Conservation (phyloP, 2,329 filamentous ascomycete species). For the Aspergillus sp. region DNA sequence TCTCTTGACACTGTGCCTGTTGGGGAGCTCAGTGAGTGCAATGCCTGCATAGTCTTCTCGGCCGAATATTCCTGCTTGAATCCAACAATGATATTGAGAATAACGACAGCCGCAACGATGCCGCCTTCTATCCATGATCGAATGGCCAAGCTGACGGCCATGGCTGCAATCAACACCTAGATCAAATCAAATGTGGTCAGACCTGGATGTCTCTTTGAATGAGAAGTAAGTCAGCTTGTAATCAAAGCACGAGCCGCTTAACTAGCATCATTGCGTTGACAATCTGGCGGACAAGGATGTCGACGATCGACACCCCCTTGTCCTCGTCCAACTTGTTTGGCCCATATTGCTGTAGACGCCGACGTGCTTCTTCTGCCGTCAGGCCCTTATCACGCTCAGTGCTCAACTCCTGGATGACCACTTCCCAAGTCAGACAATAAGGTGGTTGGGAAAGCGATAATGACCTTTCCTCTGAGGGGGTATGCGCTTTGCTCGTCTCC, state of each 20-base stretch:
- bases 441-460: slow-evolving; percentile 56
- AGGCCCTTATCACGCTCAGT: slow-evolving; percentile 57
- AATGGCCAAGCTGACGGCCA: slow-evolving; percentile 59
- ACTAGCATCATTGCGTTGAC: slow-evolving; percentile 68
- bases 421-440: slow-evolving; percentile 54
- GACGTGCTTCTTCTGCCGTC: slow-evolving; percentile 49
- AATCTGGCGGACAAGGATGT: slow-evolving; percentile 62
- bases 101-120: slow-evolving; percentile 56
- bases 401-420: slow-evolving; percentile 51
- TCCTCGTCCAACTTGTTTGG: slow-evolving; percentile 63
- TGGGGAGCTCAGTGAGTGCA: slow-evolving; percentile 54
- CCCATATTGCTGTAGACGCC: slow-evolving; percentile 54
- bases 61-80: slow-evolving; percentile 59
- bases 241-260: too few relatives aligned
- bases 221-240: too few relatives aligned
- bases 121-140: slow-evolving; percentile 56
- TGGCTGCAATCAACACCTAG: slow-evolving; percentile 71
- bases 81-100: slow-evolving; percentile 54
- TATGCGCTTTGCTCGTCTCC: too few relatives aligned
- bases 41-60: slow-evolving; percentile 58
- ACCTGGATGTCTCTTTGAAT: not conserved
- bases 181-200: slow-evolving; percentile 30
- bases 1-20: slow-evolving; percentile 55
- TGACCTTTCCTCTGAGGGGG: too few relatives aligned
- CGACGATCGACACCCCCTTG: slow-evolving; percentile 62